A percentile compares a stretch with the other conserved stretches of the same genome.
phyloP scores from a whole-genome alignment of 805 yeast species.

The Cyberlindnera xylosilytica region DNA sequence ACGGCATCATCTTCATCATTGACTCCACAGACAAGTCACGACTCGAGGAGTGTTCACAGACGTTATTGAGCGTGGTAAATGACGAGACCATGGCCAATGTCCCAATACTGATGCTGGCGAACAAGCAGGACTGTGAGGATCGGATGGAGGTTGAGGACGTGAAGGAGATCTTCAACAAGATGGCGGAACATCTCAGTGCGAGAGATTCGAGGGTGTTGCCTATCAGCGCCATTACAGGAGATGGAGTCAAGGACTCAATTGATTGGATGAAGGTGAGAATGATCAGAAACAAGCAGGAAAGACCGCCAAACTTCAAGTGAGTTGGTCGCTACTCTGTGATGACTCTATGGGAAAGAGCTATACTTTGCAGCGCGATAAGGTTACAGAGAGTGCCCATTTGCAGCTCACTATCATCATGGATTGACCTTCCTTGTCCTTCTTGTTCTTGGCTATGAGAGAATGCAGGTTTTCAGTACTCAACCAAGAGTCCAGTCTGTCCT shows the following conservation, averaged over 20 bases:
- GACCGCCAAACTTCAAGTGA: constrained; percentile 33
- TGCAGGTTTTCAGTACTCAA: no score
- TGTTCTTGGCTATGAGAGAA: no score
- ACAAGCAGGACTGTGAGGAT: constrained; percentile 81
- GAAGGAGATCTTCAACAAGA: constrained; percentile 77
- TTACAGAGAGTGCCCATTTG: no score
- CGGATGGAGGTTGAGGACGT: constrained; percentile 74
- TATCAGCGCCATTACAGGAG: constrained; percentile 73
- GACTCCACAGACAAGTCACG: constrained; percentile 86
- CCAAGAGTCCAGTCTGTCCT: no score
- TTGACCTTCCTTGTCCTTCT: no score
- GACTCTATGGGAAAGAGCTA: no score
- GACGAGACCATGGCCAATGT: constrained; percentile 64
- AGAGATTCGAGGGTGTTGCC: constrained; percentile 90
- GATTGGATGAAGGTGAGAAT: constrained; percentile 84
- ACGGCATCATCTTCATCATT: constrained; percentile 88
- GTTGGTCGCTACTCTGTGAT: no score
- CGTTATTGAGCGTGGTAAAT: constrained; percentile 51
- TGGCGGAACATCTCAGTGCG: constrained; percentile 83
- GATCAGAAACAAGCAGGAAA: constrained; percentile 39
- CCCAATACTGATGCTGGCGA: constrained; percentile 92
- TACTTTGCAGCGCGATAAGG: no score
- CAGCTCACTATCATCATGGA: no score
- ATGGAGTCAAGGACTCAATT: constrained; percentile 81
- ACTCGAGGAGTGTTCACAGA: constrained; percentile 75